A percentile compares a stretch with the other conserved stretches of the same genome.
These are phyloP conservation scores for Cephaloascus fragrans DNA, from an alignment of 805 yeast species.

Conservation along the genomic window DNA sequence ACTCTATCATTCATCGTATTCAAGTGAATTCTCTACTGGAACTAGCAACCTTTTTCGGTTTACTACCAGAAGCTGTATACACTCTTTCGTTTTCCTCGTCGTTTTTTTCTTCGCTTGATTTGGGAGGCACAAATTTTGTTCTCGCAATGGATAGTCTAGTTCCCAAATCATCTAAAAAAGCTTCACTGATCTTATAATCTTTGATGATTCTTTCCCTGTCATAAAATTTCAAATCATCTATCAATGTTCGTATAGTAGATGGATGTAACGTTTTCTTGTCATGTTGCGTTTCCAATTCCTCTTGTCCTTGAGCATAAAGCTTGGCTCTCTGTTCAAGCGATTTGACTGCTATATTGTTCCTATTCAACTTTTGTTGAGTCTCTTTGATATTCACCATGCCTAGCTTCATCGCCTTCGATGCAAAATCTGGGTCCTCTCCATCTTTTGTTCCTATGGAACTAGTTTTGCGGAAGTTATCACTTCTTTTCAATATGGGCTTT, in stretches of 20 bases:
- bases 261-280: not conserved
- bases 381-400: not conserved
- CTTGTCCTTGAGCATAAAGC: not conserved
- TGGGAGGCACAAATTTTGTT: not conserved
- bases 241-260: not conserved
- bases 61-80: not conserved
- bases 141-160: not conserved
- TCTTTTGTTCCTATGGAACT: not conserved
- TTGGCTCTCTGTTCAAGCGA: not conserved
- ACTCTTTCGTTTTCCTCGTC: not conserved
- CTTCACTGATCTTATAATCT: not conserved
- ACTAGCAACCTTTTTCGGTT: not conserved
- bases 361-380: not conserved
- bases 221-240: not conserved
- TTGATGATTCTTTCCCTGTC: not conserved
- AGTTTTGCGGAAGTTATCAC: not conserved
- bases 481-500: not conserved
- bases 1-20: no score
- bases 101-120: not conserved
- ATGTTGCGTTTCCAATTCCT: not conserved
- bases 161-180: not conserved
- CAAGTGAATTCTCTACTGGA: not conserved
- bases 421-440: not conserved
- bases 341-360: not conserved
- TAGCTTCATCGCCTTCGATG: not conserved